A percentile compares a stretch with the other conserved stretches of the same genome.
These are phyloP conservation scores for Phylloporus sp. DNA, from an alignment of 1,284 basidiomycete species.

Conservation along the genomic window DNA sequence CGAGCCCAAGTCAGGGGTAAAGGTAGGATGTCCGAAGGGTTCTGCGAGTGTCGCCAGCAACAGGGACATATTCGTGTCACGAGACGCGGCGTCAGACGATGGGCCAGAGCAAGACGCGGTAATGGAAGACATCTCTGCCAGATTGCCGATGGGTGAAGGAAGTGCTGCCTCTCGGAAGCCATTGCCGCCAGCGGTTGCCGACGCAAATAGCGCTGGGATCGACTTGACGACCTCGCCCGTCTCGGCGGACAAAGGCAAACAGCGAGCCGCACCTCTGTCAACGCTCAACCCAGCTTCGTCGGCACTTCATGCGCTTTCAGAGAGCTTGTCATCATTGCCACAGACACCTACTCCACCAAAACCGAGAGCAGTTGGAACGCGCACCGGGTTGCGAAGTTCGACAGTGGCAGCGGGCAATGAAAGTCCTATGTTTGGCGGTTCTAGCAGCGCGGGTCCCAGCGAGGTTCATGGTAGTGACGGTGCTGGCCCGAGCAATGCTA, in stretches of 20 bases:
- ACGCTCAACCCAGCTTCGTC: constrained; percentile 56
- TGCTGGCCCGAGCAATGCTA: constrained; percentile 22
- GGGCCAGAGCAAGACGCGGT: background rate
- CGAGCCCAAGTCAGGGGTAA: constrained; percentile 2
- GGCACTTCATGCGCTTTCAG: constrained; percentile 59
- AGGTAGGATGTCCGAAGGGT: constrained; percentile 5
- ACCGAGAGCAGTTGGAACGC: constrained; percentile 35
- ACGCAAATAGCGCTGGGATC: constrained; percentile 6
- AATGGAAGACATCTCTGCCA: constrained; percentile 2
- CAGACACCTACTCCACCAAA: constrained; percentile 45
- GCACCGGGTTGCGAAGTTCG: constrained; percentile 44
- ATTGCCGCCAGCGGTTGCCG: background rate
- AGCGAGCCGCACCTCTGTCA: constrained; percentile 41
- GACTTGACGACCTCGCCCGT: constrained; percentile 27
- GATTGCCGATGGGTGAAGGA: background rate
- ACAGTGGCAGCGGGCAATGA: constrained; percentile 29
- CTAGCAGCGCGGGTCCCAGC: constrained; percentile 20
- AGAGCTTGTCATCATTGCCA: constrained; percentile 53
- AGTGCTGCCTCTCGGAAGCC: constrained; percentile 1
- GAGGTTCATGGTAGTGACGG: constrained; percentile 20
- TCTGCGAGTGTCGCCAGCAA: constrained; percentile 30
- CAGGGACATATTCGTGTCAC: constrained; percentile 33
- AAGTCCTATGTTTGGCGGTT: constrained; percentile 35
- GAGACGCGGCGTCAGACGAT: background rate
- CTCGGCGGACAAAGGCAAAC: constrained; percentile 32